Evolutionary conservation across 2,329 filamentous ascomycete genomes (phyloP), one percentile per base, ranked within the genome.

Genomic region (Arthroderma uncinatum): DNA sequence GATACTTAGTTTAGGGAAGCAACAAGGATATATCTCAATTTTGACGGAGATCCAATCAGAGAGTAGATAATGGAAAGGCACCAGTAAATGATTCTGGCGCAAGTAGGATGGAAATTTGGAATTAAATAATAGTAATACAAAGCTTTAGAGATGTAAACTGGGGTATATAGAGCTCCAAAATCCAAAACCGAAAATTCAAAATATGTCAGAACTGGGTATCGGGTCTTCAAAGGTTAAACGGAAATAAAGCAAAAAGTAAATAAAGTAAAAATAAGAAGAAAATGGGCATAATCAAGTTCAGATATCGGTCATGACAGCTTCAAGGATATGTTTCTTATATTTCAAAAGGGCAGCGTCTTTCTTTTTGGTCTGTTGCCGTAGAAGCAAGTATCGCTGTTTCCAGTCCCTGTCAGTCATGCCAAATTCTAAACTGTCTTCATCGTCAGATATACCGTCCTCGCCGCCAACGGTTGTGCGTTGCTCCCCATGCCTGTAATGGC

Each of bases 281-380:
- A 48, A n/a, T 23, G 12, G 44, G n/a, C 7, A n/a, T 44, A 25
- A 48, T 16, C 36, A 23, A 53, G 6, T 14, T 55, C 53, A 60
- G 9, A 47, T 19, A 54, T 56, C 58, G 40, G 57, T 47, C 71
- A 74, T 74, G n/a, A 74, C 72, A 14, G 70, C 72, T 60, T 74
- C 70, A 14, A 74, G 64, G 30, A 74, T 72, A 48, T 68, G 73
- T 34, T 71, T 71, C 57, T 73, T 73, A 55, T 74, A 74, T 42
- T 72, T 64, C 0, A 67, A 66, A 28, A 74, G 57, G 21, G 70
- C 64, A 12, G 66, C 64, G 10, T 74, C 72, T 44, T 68, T 70
- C 57, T 68, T 73, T 55, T 69, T 68, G 64, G 70, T 67, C 55
- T 73, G 70, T 33, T 66, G 65, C 12, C 68, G 68, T 19, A 74